A percentile compares a stretch with the other conserved stretches of the same genome.
Evolutionary conservation across 139 green algal genomes (phyloP).

Genomic region (Desmodesmus armatus): DNA sequence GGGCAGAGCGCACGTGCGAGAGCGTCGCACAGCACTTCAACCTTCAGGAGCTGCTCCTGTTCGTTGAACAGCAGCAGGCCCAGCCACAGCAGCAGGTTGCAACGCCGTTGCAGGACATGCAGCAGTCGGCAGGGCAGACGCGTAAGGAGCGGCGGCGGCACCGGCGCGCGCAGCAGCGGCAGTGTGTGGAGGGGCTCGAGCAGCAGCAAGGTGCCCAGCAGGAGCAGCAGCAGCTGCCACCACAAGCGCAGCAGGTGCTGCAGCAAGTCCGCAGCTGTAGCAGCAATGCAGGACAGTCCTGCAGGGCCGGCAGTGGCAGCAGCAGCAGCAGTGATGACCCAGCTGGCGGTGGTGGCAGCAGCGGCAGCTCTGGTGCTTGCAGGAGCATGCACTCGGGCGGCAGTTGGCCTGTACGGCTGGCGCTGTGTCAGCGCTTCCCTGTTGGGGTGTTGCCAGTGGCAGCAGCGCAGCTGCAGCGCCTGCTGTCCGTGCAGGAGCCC

Average conservation of each 20-base stretch:
- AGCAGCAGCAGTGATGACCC: no score
- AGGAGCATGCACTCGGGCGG: slow-evolving; percentile 8
- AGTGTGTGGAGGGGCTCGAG: no score
- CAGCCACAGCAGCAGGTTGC: slow-evolving; percentile 3
- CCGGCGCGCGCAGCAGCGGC: no score
- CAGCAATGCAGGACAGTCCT: background rate
- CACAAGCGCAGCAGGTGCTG: background rate
- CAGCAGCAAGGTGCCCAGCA: background rate
- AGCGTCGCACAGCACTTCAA: slow-evolving; percentile 48
- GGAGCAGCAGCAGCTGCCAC: background rate
- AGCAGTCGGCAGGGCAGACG: no score
- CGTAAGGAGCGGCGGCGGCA: no score
- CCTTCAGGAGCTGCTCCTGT: slow-evolving; percentile 34
- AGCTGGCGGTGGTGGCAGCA: background rate
- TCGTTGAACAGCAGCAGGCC: slow-evolving; percentile 19
- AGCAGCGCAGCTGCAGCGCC: background rate
- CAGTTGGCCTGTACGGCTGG: background rate
- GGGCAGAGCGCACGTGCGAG: slow-evolving; percentile 52
- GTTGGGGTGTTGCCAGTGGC: background rate
- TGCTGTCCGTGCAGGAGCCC: background rate
- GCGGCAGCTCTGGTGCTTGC: no score
- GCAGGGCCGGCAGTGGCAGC: no score
- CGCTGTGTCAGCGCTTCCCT: background rate
- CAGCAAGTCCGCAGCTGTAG: background rate
- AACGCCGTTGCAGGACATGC: background rate